These are phyloP conservation scores for Lachnellula suecica DNA, from an alignment of 2,329 filamentous ascomycete species.

Conservation along the genomic window DNA sequence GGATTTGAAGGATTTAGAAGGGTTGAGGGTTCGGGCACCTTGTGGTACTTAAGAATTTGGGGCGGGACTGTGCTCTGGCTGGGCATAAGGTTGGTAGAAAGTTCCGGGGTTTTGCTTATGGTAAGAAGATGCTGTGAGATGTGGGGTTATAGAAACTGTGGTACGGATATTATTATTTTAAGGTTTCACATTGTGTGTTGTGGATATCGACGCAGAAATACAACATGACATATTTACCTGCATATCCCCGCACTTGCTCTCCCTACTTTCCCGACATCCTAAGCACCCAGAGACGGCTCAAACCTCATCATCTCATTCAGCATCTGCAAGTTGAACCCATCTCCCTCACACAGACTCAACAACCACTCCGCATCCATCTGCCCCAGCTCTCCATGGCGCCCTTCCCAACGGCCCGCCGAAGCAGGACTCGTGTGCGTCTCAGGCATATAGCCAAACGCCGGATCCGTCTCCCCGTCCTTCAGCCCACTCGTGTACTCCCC, in stretches of 20 bases:
- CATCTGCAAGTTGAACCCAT: constrained; percentile 17
- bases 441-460: constrained; percentile 14
- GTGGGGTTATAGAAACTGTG: too few species aligned
- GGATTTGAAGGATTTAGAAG: too few species aligned
- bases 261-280: not conserved
- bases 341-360: constrained; percentile 20
- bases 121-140: too few species aligned
- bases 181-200: too few species aligned
- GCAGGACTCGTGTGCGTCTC: constrained; percentile 13
- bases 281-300: constrained; percentile 17
- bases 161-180: too few species aligned
- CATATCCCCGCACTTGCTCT: not conserved
- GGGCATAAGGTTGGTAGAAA: too few species aligned
- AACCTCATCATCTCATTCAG: constrained; percentile 22
- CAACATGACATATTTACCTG: too few species aligned
- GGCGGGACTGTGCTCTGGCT: too few species aligned
- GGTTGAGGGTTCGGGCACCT: too few species aligned
- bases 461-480: constrained; percentile 5
- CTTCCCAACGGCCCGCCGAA: constrained; percentile 20
- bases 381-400: constrained; percentile 24
- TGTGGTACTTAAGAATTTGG: too few species aligned
- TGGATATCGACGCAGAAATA: too few species aligned
- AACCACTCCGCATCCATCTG: constrained; percentile 28
- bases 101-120: too few species aligned
- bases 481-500: constrained; percentile 3